Base-by-base conservation (phyloP, 257 asterid species). In the Marsdenia floribunda region DNA sequence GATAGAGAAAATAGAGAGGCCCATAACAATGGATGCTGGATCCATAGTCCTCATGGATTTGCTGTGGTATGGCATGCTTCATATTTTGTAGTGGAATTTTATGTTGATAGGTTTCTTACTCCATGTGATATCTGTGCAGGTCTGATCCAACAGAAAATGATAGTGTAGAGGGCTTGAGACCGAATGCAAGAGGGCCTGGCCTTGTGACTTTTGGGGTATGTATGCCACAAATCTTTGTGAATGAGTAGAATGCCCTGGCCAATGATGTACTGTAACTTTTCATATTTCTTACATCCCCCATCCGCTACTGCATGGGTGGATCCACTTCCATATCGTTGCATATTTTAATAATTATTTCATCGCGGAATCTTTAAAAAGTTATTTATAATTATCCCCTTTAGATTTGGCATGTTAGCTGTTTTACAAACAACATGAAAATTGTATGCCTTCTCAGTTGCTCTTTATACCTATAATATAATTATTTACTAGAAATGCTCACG, bases 91-190 rank as follows among this genome's bases (percentile, higher is more conserved):
- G 2, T 67, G 50, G 74, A 54, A 37, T 47, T 53, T 67, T 40
- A 35, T 16, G 2, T 22, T 29, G 29, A 55, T 29, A 29, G 59
- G 22, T 52, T 33, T 47, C 82, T 73, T 75, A 78, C 66, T 21
- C 65, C 44, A 19, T 14, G 3, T 65, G 50, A 37, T 26, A 65
- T 19, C 50, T 71, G 4, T 75, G 72, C 88, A 95, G 99, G 99
- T 95, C 99, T 59, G 99, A 95, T 85, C 99, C 99, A 77, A 95
- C 99, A 33, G 99, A 95, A 81, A 95, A 95, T 80, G 99, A 95
- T 79, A 92, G 99, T 47, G 86, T 95, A 10, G 97, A 92, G 82
- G 99, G 99, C 59, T 80, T 95, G 86, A 87, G 99, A 86, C 99
- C 99, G 58, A 95, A 95, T 81, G 99, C 99, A 63, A 89, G 99